phyloP scores from a whole-genome alignment of 306 rosid species.

The Vigna reflexopilosa region DNA sequence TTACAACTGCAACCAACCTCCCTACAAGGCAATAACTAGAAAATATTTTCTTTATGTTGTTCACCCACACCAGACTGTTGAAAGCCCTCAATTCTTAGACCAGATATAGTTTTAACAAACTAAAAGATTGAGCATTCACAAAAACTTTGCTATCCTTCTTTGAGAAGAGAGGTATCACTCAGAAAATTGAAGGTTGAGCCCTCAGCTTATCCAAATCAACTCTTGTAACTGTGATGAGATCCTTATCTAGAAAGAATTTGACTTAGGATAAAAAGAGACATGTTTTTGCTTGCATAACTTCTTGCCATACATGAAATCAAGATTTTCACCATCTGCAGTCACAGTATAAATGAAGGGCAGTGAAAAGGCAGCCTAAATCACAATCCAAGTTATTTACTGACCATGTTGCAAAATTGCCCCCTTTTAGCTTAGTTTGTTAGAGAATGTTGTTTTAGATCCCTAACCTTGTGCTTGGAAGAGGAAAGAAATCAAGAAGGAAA shows the following conservation, averaged over 20 bases:
- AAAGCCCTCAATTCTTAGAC: no score
- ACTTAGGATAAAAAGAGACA: neutral
- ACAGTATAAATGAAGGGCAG: neutral
- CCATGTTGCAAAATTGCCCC: constrained; percentile 23
- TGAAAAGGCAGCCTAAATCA: constrained; percentile 14
- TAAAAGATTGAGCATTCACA: no score
- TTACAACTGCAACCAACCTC: no score
- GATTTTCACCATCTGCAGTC: constrained; percentile 27
- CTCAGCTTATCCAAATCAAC: neutral
- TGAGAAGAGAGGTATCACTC: no score
- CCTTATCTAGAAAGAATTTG: neutral
- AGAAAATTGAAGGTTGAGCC: no score
- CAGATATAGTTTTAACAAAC: no score
- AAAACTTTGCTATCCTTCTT: no score
- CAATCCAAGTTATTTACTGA: constrained; percentile 19
- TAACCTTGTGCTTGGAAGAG: neutral
- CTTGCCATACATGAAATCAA: constrained; percentile 20
- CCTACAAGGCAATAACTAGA: no score
- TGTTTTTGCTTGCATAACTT: constrained; percentile 3
- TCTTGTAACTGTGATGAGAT: neutral
- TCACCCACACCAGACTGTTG: no score
- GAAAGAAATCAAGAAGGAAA: neutral
- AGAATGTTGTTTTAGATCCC: constrained; percentile 33
- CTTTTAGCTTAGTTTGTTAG: constrained; percentile 41
- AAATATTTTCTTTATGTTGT: no score